Base-by-base conservation (phyloP, 257 asterid genomes). In the Solanum dulcamara region DNA sequence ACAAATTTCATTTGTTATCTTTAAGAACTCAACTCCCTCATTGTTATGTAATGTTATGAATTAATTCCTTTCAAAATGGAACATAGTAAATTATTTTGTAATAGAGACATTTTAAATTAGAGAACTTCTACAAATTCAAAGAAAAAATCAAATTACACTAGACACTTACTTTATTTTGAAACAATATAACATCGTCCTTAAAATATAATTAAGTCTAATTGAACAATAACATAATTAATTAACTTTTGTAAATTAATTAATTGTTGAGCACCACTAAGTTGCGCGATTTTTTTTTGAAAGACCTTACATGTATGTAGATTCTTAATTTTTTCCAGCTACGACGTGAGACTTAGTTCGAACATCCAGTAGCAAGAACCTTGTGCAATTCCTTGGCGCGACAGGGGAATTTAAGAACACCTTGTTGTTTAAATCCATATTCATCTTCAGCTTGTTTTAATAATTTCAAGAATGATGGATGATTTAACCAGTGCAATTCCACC, bases 371-470 rank as follows among this genome's bases (percentile, higher is more conserved):
- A 42, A 85, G 85, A 87, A 89, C 85, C 12, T 51, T 85, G 38
- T 83, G 38, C 26, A 89, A 83, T 30, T 89, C 91, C 53, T 84
- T 83, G 9, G 91, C 88, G 14, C 46, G 75, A 84, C 91, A 89
- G 15, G 90, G 91, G 8, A 87, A 81, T 26, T 72, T 57, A 85
- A 89, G 89, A 71, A 71, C 91, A 35, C 90, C 90, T 24, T 80
- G 44, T 70, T 88, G 90, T 30, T 5, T 10, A 22, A 88, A 88
- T 42, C 90, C 90, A 80, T 89, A 89, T 74, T 89, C 91, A 51
- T 87, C 91, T 87, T 87, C 90, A 11, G 90, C 89, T 40, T 57
- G 38, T 68, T 89, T 75, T 17, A 89, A 84, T 68, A 89, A 38
- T 40, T 68, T 85, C 83, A 89, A 42, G 60, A 89, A 87, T 48